Base-by-base conservation (phyloP, 2,329 filamentous ascomycete species). In the Fusarium pilosicola region DNA sequence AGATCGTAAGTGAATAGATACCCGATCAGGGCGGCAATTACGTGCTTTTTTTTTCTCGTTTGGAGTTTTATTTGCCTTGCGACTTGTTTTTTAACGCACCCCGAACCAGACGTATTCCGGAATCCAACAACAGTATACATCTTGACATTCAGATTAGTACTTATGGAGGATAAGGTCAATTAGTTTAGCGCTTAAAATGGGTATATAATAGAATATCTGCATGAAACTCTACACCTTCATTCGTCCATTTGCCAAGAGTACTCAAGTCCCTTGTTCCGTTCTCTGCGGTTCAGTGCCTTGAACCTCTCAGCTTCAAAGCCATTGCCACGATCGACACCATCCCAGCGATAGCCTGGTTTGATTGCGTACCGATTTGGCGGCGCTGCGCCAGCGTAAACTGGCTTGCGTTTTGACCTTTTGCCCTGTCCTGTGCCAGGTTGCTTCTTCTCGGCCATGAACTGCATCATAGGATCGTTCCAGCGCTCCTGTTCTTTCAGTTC, bases 161-260 rank as follows among this genome's bases (percentile, higher is more conserved):
- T 58, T 54, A 46, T n/a, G 32, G 45, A 30, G 32, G 24, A 30
- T 15, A 51, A 59, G 36, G 32, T 41, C 28, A 45, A 60, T 26
- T 58, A 62, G 38, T 44, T 61, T 30, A 65, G 44, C 30, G 62
- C 60, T 76, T 60, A 57, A 51, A 74, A 66, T 55, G 76, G 76
- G 77, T 78, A 78, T 79, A 75, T 71, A 68, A 70, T 70, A 69
- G 62, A 69, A 62, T 65, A 34, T 44, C 32, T 70, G 24, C 61
- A 65, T 60, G 30, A 69, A 68, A 65, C 45, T 30, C 34, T 54
- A 12, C 44, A 45, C 30, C 36, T 70, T 81, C 88, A 96, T 82
- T 95, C 94, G 84, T 98, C 96, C 92, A 97, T 96, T 86, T 98
- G 94, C 96, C 96, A 99, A 38, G 93, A 91, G 82, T 98, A 98